Conservation (phyloP, 345 rosid genomes). For the Eutrema yunnanense region DNA sequence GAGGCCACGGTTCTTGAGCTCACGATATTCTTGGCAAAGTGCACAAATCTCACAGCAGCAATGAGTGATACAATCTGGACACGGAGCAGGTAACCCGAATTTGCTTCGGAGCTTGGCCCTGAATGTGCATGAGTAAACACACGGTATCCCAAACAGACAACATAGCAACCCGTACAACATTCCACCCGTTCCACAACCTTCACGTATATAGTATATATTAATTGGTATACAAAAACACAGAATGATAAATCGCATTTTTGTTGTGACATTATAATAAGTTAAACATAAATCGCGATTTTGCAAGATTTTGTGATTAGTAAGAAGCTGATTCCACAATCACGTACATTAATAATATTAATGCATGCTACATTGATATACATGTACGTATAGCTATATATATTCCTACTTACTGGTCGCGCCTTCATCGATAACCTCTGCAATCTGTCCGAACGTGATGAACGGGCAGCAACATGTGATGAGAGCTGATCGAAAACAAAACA, state of each 20-base stretch:
- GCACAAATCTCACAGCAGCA: constrained; percentile 41
- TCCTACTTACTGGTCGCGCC: constrained; percentile 39
- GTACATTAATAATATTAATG: neutral
- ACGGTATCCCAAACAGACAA: constrained; percentile 7
- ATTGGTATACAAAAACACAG: too few relatives aligned
- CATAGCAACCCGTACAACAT: constrained; percentile 23
- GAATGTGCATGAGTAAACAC: constrained; percentile 20
- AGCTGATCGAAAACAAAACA: constrained; percentile 33
- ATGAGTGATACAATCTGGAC: constrained; percentile 40
- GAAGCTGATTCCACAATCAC: neutral
- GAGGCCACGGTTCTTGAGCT: constrained; percentile 39
- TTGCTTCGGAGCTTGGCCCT: constrained; percentile 36
- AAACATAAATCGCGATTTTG: neutral
- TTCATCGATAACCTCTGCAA: constrained; percentile 45
- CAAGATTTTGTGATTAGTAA: neutral
- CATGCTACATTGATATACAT: neutral
- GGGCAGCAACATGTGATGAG: constrained; percentile 43
- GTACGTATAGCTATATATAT: neutral
- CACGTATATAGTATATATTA: neutral
- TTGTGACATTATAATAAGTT: neutral
- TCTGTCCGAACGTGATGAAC: constrained; percentile 48
- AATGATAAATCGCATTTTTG: too few relatives aligned
- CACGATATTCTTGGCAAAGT: constrained; percentile 51
- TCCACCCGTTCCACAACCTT: constrained; percentile 25
- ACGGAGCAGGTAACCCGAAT: constrained; percentile 43